Evolutionary conservation across 192 early-diverging fungal species (phyloP).

Genomic region (Podila verticillata): DNA sequence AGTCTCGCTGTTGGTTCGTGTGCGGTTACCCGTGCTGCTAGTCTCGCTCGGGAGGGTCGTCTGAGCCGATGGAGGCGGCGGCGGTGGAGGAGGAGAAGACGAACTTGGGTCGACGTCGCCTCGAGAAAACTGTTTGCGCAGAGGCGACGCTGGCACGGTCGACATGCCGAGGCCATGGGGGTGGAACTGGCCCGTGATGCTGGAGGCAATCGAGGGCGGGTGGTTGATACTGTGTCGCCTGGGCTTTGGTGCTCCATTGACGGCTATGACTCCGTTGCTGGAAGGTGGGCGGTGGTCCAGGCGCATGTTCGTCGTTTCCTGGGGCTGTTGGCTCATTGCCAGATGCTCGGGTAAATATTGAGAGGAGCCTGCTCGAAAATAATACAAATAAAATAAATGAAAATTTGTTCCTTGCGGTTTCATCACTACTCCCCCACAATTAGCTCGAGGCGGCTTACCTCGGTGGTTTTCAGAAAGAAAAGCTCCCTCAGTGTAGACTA

Average conservation of each 20-base stretch:
- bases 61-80: background rate
- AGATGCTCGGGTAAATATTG: background rate
- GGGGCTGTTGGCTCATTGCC: background rate
- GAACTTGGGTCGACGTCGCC: conserved; percentile 1
- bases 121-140: conserved; percentile 19
- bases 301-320: background rate
- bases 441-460: background rate
- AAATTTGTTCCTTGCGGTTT: background rate
- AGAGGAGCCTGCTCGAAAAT: background rate
- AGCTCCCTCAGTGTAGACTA: background rate
- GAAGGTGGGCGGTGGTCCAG: background rate
- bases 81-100: background rate
- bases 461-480: background rate
- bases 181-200: background rate
- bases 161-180: conserved; percentile 10
- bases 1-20: conserved; percentile 13
- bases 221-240: conserved; percentile 35
- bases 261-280: background rate
- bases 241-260: background rate
- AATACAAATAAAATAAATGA: background rate
- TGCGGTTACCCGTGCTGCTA: background rate
- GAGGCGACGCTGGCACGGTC: conserved; percentile 11
- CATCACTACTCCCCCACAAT: no score
- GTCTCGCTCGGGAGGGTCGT: background rate
- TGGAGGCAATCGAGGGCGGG: conserved; percentile 7